These are phyloP conservation scores for Nemania sp. DNA, from an alignment of 2,329 filamentous ascomycete species.

Conservation along the genomic window DNA sequence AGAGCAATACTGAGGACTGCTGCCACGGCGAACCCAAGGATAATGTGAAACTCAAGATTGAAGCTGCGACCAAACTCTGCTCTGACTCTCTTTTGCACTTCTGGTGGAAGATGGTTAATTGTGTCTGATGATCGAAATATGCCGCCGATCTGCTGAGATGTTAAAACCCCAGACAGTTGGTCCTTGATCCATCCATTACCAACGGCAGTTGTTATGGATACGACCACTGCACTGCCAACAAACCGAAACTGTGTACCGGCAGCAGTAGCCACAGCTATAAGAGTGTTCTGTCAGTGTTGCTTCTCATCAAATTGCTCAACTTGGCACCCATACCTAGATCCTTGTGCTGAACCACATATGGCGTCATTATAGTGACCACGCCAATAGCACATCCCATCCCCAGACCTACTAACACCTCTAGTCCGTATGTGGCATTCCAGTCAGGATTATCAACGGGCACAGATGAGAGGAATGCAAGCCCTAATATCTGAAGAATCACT, in stretches of 20 bases:
- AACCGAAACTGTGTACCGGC: slow-evolving; percentile 27
- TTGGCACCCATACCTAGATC: slow-evolving; percentile 29
- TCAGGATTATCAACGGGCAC: slow-evolving; percentile 3
- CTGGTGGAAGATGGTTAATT: slow-evolving; percentile 13
- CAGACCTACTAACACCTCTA: slow-evolving; percentile 21
- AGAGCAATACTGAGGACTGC: slow-evolving; percentile 21
- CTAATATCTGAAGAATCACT: slow-evolving; percentile 19
- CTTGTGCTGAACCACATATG: slow-evolving; percentile 24
- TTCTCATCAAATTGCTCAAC: too few species aligned
- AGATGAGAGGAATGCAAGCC: slow-evolving; percentile 19
- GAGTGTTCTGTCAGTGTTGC: too few species aligned
- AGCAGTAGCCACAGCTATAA: slow-evolving; percentile 25
- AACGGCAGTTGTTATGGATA: slow-evolving; percentile 27
- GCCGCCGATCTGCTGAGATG: slow-evolving; percentile 12
- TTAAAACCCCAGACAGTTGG: slow-evolving; percentile 9
- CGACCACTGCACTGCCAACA: slow-evolving; percentile 23
- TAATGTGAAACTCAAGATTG: slow-evolving; percentile 25
- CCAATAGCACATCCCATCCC: slow-evolving; percentile 24
- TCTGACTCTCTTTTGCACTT: slow-evolving; percentile 11
- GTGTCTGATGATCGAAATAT: slow-evolving; percentile 23
- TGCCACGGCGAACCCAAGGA: slow-evolving; percentile 25
- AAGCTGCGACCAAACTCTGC: slow-evolving; percentile 20
- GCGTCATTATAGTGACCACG: slow-evolving; percentile 20
- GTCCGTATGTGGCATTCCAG: slow-evolving; percentile 18
- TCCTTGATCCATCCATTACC: slow-evolving; percentile 22